phyloP scores from a whole-genome alignment of 2,329 filamentous ascomycete species.

The Colletotrichum sp. region DNA sequence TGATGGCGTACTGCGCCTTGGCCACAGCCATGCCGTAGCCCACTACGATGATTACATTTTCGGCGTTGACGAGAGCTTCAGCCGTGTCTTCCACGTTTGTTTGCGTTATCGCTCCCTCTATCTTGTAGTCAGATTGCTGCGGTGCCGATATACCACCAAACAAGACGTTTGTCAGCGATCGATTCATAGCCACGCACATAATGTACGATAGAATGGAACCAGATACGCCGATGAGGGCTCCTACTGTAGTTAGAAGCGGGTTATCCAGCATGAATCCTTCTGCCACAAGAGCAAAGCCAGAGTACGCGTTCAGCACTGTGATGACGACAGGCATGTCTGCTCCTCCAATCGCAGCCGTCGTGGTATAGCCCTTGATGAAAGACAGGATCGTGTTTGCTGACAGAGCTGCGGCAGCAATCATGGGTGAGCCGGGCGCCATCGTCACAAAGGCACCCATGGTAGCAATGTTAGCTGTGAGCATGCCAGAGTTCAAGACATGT shows the following conservation, averaged over 20 bases:
- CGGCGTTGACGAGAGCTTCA: conserved; percentile 75
- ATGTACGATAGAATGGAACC: conserved; percentile 90
- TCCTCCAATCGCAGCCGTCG: conserved; percentile 87
- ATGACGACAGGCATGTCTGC: conserved; percentile 95
- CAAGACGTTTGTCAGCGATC: conserved; percentile 85
- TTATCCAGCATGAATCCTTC: conserved; percentile 94
- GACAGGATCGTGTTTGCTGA: conserved; percentile 78
- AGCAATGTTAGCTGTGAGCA: conserved; percentile 78
- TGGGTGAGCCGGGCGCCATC: conserved; percentile 79
- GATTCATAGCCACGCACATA: conserved; percentile 90
- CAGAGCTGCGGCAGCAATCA: conserved; percentile 79
- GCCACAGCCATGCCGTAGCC: conserved; percentile 95
- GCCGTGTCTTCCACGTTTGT: conserved; percentile 83
- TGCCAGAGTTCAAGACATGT: conserved; percentile 75
- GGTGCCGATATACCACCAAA: conserved; percentile 80
- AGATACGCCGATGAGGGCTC: conserved; percentile 85
- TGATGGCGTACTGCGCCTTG: conserved; percentile 90
- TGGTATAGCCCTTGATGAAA: conserved; percentile 87
- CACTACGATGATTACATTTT: conserved; percentile 88
- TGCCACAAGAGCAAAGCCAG: conserved; percentile 86
- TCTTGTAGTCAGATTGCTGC: conserved; percentile 69
- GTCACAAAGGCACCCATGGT: conserved; percentile 86
- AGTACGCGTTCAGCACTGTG: conserved; percentile 89
- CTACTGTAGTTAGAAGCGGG: conserved; percentile 81
- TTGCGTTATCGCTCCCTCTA: conserved; percentile 80